phyloP scores from a whole-genome alignment of 148 eudicot species.

The Cornus controversa region DNA sequence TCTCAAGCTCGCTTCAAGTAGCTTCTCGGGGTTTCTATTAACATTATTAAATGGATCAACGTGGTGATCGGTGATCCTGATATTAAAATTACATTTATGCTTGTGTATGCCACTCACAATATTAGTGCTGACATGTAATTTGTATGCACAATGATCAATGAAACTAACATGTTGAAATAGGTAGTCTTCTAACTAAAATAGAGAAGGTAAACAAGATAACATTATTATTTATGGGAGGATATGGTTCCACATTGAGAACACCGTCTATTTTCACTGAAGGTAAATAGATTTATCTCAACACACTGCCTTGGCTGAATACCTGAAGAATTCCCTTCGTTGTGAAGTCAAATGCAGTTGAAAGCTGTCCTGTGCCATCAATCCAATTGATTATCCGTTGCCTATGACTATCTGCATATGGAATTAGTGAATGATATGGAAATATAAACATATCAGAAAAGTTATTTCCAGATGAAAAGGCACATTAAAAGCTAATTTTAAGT shows the following conservation, averaged over 20 bases:
- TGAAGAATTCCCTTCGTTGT: conserved; percentile 95
- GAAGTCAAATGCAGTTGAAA: conserved; percentile 87
- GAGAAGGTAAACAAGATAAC: neutral
- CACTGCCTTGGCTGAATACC: conserved; percentile 34
- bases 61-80: no score
- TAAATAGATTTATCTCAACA: neutral
- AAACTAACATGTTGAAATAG: neutral
- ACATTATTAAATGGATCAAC: no score
- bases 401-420: conserved; percentile 68
- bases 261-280: neutral
- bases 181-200: neutral
- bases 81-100: no score
- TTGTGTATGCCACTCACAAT: no score
- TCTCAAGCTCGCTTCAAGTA: no score
- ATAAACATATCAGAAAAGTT: neutral
- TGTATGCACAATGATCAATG: neutral
- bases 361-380: conserved; percentile 86
- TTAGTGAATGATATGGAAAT: neutral
- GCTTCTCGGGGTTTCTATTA: no score
- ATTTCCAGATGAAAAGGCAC: neutral
- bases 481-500: neutral
- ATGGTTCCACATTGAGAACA: neutral
- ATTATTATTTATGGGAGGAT: neutral
- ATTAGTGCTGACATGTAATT: no score
- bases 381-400: conserved; percentile 88